Evolutionary conservation across 768 basidiomycete species (phyloP), one percentile per base, ranked within the genome.

Genomic region (Tricholoma matsutake): DNA sequence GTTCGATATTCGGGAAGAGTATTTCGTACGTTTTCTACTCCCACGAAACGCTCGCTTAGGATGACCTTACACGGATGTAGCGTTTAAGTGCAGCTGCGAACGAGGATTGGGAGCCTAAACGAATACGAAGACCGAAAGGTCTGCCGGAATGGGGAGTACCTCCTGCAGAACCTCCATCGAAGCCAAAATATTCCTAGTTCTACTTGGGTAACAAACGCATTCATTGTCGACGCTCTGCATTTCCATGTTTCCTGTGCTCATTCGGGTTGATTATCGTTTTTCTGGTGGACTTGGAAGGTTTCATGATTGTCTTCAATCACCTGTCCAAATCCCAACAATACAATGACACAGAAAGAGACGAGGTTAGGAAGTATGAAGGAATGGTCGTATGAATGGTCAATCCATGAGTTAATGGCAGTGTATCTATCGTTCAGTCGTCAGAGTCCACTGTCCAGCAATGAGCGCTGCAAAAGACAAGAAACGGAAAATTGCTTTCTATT

Each of bases 101-200:
- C 56, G 84, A 89, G 60, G 85, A 92, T 3, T 96, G 92, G 89
- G 96, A 98, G 65, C 88, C 87, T 51, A 91, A 90, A 67, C 80
- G 96, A 39, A 92, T 97, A 34, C 80, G 81, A 31, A 80, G 96
- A 43, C 92, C 95, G 3, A 85, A 86, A 39, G 96, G 95, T 16
- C 75, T 93, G n/a, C 92, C 93, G 1, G 94, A 96, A 71, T 96
- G 94, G 96, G 96, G 95, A 58, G 87, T 92, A 22, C 84, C 91
- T 18, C 91, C 92, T 3, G 76, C 83, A 2, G 84, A 84, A 69
- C 81, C 84, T 13, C 74, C 78, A 34, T 51, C 54, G 18, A n/a
- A 56, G 18, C 35, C 54, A 31, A 57, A 60, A 43, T 45, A 65
- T 25, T 59, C 59, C 16, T 53, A 55, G 20, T 56, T 63, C 8